Conservation (phyloP, 176 grass and related monocot species). For the Oryza glumipatula region DNA sequence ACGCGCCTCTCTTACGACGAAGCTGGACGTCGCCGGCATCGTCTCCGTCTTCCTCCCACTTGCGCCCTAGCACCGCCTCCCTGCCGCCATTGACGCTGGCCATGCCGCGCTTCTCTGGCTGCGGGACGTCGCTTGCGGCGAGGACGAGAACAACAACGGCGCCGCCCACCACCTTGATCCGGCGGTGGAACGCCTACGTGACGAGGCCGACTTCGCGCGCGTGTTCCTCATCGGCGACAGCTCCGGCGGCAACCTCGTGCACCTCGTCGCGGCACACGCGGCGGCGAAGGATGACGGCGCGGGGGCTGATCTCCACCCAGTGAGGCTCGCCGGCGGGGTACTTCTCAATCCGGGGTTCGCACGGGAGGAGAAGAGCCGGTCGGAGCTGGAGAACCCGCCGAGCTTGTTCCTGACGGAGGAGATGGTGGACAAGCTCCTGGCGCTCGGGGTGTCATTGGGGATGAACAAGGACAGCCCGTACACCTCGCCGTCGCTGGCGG, state of each 20-base stretch:
- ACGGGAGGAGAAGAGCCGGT: constrained; percentile 21
- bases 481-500: constrained; percentile 27
- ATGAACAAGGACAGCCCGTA: constrained; percentile 44
- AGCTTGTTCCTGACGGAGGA: constrained; percentile 31
- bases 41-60: constrained; percentile 49
- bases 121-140: constrained; percentile 30
- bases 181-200: background rate
- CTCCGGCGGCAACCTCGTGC: constrained; percentile 86
- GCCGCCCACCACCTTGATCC: background rate
- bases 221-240: constrained; percentile 87
- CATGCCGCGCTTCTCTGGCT: constrained; percentile 49
- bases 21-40: constrained; percentile 29
- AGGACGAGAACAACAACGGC: background rate
- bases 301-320: background rate
- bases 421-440: constrained; percentile 44
- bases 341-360: constrained; percentile 52
- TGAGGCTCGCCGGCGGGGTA: constrained; percentile 43
- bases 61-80: constrained; percentile 47
- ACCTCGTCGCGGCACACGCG: constrained; percentile 47
- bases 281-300: constrained; percentile 17
- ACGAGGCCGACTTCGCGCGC: constrained; percentile 53
- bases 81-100: constrained; percentile 18
- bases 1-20: constrained; percentile 13
- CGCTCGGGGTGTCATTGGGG: constrained; percentile 38
- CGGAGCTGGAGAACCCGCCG: constrained; percentile 50